phyloP scores from a whole-genome alignment of 2,329 filamentous ascomycete genomes.

The Penicillium oxalicum region DNA sequence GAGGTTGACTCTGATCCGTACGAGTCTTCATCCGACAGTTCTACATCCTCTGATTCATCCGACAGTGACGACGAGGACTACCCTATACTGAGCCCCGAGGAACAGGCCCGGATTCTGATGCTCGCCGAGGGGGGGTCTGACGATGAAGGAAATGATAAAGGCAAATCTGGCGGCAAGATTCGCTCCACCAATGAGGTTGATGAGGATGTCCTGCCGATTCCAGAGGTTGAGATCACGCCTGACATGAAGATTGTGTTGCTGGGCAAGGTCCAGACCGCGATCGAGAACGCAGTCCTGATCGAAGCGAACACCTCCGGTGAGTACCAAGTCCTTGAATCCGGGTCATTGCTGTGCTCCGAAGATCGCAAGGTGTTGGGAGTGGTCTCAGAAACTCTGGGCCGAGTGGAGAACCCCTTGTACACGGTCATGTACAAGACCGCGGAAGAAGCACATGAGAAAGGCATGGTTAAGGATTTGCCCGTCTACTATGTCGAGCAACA shows the following conservation, averaged over 20 bases:
- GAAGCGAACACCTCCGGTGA: constrained; percentile 73
- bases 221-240: constrained; percentile 68
- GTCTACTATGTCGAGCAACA: constrained; percentile 76
- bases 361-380: constrained; percentile 72
- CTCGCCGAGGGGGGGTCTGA: constrained; percentile 72
- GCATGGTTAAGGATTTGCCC: constrained; percentile 61
- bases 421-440: constrained; percentile 67
- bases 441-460: constrained; percentile 61
- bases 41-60: constrained; percentile 57
- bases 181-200: constrained; percentile 74
- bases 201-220: constrained; percentile 62
- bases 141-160: constrained; percentile 59
- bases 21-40: constrained; percentile 56
- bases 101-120: constrained; percentile 81
- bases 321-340: constrained; percentile 75
- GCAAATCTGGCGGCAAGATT: constrained; percentile 46
- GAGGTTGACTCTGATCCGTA: constrained; percentile 73
- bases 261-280: constrained; percentile 67
- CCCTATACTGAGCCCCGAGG: constrained; percentile 70
- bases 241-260: constrained; percentile 73
- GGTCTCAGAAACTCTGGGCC: constrained; percentile 78
- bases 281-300: constrained; percentile 73
- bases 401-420: constrained; percentile 81
- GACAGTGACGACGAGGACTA: constrained; percentile 55
- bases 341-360: constrained; percentile 73